Evolutionary conservation across 768 basidiomycete genomes (phyloP), one percentile per base, ranked within the genome.

Genomic region (Naematelia encephala): DNA sequence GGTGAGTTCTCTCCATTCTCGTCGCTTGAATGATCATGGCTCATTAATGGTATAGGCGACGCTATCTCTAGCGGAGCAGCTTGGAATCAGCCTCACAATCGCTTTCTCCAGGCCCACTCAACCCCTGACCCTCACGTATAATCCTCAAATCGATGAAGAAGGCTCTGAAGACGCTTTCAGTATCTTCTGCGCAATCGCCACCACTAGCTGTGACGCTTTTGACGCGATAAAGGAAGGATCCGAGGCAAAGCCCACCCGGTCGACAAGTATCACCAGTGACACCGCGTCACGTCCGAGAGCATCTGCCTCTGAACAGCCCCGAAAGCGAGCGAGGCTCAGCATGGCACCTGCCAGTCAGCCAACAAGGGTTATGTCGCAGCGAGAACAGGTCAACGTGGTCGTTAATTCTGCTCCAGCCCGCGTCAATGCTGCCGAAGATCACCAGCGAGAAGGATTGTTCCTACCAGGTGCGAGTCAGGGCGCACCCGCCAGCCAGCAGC

Each of bases 111-210:
- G 62, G 23, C 60, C 76, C 21, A 55, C 54, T 13, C 74, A 77
- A 63, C 76, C 76, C 26, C 55, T 77, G 30, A 67, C 68, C 4
- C 51, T 77, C 26, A 67, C 65, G 2, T 59, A 67, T 30, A 63
- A 66, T n/a, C 56, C 60, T 1, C 51, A 63, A 10, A 43, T 49
- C 0, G 64, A 55, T 13, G 61, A 70, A 25, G 64, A 67, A 22
- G 34, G 34, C 34, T 54, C 47, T 0, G 61, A 54, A 3, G 66
- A 66, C 23, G 54, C 64, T 25, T 66, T 64, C 29, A 57, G 59
- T 5, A 70, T 73, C 51, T 73, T 73, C 51, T 73, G 71, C 51
- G 69, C 72, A 12, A 77, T 77, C 42, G 76, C 76, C 19, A 77
- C 76, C 4, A 77, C 72, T 16, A 47, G 52, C n/a, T 74, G 66